phyloP scores from a whole-genome alignment of 208 protist species.

The Trypanosoma congolense region DNA sequence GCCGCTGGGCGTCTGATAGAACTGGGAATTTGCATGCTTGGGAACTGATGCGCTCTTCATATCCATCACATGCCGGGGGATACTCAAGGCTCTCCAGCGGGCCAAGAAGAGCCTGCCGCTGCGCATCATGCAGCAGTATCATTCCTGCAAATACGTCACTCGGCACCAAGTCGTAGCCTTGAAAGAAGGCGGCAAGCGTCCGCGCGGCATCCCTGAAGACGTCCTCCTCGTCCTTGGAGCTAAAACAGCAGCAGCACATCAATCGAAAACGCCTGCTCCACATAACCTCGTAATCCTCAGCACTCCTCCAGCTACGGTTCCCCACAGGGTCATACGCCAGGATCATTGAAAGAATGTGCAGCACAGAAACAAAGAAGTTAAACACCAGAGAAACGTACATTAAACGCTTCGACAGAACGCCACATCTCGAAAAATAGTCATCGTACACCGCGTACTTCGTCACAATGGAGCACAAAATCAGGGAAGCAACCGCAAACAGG shows the following conservation, averaged over 20 bases:
- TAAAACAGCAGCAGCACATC: conserved; percentile 47
- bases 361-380: conserved; percentile 25
- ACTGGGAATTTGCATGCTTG: conserved; percentile 43
- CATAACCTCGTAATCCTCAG: conserved; percentile 53
- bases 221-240: conserved; percentile 26
- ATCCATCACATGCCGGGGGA: conserved; percentile 12
- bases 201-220: conserved; percentile 53
- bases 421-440: conserved; percentile 23
- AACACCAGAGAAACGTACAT: conserved; percentile 32
- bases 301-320: conserved; percentile 22
- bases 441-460: conserved; percentile 41
- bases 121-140: conserved; percentile 74
- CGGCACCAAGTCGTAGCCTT: conserved; percentile 79
- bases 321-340: conserved; percentile 59
- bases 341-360: conserved; percentile 37
- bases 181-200: conserved; percentile 67
- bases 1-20: conserved; percentile 33
- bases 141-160: conserved; percentile 80
- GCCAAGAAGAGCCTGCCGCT: conserved; percentile 33
- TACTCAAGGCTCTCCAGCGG: conserved; percentile 28
- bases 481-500: conserved; percentile 14
- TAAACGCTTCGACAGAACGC: conserved; percentile 15
- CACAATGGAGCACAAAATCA: conserved; percentile 28
- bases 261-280: conserved; percentile 63
- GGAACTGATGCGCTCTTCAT: conserved; percentile 33